These are phyloP conservation scores for Starmera stellimalicola DNA, from an alignment of 1,139 yeast genomes.

Conservation along the genomic window DNA sequence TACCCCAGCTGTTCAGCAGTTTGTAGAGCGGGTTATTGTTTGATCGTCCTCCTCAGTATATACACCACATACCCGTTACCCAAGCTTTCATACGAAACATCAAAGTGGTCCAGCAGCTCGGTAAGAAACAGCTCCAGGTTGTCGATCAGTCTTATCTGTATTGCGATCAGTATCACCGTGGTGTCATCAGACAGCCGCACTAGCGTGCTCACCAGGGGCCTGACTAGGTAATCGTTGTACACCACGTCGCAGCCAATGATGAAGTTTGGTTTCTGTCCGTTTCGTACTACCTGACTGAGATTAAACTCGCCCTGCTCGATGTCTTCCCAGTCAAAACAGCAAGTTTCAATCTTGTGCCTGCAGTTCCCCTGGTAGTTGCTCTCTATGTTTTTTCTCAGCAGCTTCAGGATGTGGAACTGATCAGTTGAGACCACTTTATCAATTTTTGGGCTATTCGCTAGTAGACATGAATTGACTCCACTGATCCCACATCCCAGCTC, in stretches of 20 bases:
- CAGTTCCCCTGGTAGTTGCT: conserved; percentile 21
- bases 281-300: conserved; percentile 12
- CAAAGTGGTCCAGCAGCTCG: conserved; percentile 24
- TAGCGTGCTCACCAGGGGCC: conserved; percentile 38
- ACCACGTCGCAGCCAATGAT: conserved; percentile 63
- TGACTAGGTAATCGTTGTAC: conserved; percentile 55
- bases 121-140: conserved; percentile 40
- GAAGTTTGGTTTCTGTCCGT: conserved; percentile 28
- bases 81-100: no score
- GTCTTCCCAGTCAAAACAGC: conserved; percentile 62
- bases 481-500: conserved; percentile 65
- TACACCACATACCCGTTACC: no score
- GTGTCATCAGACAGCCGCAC: conserved; percentile 23
- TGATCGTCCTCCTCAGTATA: no score
- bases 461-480: conserved; percentile 40
- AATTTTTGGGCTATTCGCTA: conserved; percentile 30
- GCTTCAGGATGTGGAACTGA: conserved; percentile 46
- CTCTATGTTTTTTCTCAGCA: conserved; percentile 36
- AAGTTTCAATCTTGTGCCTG: conserved; percentile 26
- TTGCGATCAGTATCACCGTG: conserved; percentile 36
- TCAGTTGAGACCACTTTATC: conserved; percentile 48
- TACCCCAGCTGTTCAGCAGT: no score
- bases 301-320: conserved; percentile 27
- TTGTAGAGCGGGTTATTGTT: no score
- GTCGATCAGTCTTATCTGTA: conserved; percentile 49